Percentiles rank a stretch among this genome's conserved stretches.
phyloP scores from a whole-genome alignment of 2,329 filamentous ascomycete species.

The Fusarium nanum region DNA sequence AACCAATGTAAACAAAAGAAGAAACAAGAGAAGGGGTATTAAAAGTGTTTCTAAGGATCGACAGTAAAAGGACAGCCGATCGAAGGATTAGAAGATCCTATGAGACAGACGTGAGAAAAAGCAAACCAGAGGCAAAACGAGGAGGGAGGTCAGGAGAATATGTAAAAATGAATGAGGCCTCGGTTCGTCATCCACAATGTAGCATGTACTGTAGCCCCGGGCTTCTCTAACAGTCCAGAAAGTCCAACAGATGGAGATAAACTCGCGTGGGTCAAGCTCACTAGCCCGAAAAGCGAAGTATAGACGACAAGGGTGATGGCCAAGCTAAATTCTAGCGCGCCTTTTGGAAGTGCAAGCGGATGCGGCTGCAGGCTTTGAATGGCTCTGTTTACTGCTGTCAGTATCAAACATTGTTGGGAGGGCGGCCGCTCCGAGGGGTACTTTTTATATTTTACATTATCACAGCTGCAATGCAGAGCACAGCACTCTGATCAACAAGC shows the following conservation, averaged over 20 bases:
- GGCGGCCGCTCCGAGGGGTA: conserved; percentile 30
- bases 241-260: conserved; percentile 34
- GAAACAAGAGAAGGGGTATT: conserved; percentile 22
- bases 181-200: conserved; percentile 21
- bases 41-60: conserved; percentile 41
- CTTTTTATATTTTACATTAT: not conserved
- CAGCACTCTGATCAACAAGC: not conserved
- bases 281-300: conserved; percentile 35
- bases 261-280: conserved; percentile 32
- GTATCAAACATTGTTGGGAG: conserved; percentile 2
- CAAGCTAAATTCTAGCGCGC: conserved; percentile 27
- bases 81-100: conserved; percentile 7
- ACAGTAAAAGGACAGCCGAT: conserved; percentile 30
- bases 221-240: not conserved
- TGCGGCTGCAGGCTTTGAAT: conserved; percentile 30
- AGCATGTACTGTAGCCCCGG: no score
- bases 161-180: conserved; percentile 26
- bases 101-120: conserved; percentile 21
- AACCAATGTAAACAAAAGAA: conserved; percentile 3
- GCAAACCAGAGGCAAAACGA: not conserved
- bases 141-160: conserved; percentile 34
- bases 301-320: conserved; percentile 29
- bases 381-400: conserved; percentile 13
- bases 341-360: conserved; percentile 26
- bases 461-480: not conserved